These are phyloP conservation scores for Cryoendolithus antarcticus DNA, from an alignment of 2,329 filamentous ascomycete species.

Conservation along the genomic window DNA sequence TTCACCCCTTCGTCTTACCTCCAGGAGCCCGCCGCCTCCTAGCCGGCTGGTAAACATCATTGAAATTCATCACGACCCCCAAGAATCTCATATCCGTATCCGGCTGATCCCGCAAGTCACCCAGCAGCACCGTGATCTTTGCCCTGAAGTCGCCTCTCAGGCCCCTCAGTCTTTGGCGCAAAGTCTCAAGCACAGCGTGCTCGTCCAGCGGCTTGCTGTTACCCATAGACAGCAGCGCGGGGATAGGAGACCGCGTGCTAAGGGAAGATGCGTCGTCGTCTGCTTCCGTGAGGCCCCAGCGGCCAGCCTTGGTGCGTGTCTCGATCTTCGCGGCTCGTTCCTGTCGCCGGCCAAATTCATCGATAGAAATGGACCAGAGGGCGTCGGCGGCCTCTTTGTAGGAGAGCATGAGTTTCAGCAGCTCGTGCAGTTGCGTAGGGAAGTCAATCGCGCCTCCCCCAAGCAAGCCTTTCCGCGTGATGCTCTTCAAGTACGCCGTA, in stretches of 20 bases:
- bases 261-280: slow-evolving; percentile 28
- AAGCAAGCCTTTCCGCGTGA: slow-evolving; percentile 89
- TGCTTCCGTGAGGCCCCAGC: slow-evolving; percentile 50
- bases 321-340: slow-evolving; percentile 66
- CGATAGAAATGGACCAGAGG: slow-evolving; percentile 86
- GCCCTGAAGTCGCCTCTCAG: slow-evolving; percentile 66
- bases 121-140: slow-evolving; percentile 67
- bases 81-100: slow-evolving; percentile 94
- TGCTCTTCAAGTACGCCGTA: slow-evolving; percentile 77
- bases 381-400: slow-evolving; percentile 92
- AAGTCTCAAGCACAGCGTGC: slow-evolving; percentile 58
- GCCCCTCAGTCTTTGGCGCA: slow-evolving; percentile 60
- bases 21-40: slow-evolving; percentile 39
- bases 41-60: slow-evolving; percentile 81
- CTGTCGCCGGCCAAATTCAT: slow-evolving; percentile 85
- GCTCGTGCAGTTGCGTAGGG: slow-evolving; percentile 79
- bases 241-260: slow-evolving; percentile 27
- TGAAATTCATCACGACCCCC: slow-evolving; percentile 97
- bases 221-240: slow-evolving; percentile 24
- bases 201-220: slow-evolving; percentile 22
- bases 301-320: slow-evolving; percentile 49
- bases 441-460: slow-evolving; percentile 60
- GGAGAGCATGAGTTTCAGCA: slow-evolving; percentile 83
- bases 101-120: slow-evolving; percentile 83
- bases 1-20: no score